Evolutionary conservation across 495 filamentous ascomycete genomes (phyloP), one percentile per base, ranked within the genome.

Genomic region (Xylaria nigripes): DNA sequence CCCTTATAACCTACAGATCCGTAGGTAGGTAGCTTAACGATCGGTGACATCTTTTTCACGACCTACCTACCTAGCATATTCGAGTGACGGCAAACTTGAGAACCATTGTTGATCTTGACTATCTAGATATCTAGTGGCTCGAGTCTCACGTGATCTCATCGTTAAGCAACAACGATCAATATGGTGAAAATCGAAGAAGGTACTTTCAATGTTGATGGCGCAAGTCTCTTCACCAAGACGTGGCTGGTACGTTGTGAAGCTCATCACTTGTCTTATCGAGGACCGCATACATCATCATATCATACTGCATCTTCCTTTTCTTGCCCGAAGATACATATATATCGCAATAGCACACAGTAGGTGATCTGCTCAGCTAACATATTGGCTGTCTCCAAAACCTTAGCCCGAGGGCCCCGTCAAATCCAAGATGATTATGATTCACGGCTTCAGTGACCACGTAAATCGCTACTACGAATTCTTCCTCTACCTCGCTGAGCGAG

Each of bases 391-490:
- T 16, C 24, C 4, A 43, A 16, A 47, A 4, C 19, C 34, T 9
- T 44, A 83, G 82, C 78, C 83, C 30, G 61, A 68, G 15, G 71
- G 66, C 34, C 61, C 73, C 2, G 68, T 75, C 10, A 77, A 78
- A 53, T 89, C 91, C 13, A 83, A 84, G 24, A 58, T 93, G 18
- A 76, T 90, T 54, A 83, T 91, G 64, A 67, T 95, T 54, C 91
- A 95, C 70, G 90, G 90, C 57, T 96, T 88, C 76, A 86, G 81
- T 59, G 91, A 96, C 70, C 90, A 96, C 64, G 76, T 85, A 67
- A 83, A 89, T 67, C 76, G 79, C 18, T 90, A 91, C 68, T 73
- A 80, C 61, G 71, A 69, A 50, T 76, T 95, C 59, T 92, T 91
- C 66, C 68, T 79, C 15, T 64, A 63, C 0, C 79, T 95, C 41